Conservation (phyloP, 2,329 filamentous ascomycete genomes). For the Penicillium sp. region DNA sequence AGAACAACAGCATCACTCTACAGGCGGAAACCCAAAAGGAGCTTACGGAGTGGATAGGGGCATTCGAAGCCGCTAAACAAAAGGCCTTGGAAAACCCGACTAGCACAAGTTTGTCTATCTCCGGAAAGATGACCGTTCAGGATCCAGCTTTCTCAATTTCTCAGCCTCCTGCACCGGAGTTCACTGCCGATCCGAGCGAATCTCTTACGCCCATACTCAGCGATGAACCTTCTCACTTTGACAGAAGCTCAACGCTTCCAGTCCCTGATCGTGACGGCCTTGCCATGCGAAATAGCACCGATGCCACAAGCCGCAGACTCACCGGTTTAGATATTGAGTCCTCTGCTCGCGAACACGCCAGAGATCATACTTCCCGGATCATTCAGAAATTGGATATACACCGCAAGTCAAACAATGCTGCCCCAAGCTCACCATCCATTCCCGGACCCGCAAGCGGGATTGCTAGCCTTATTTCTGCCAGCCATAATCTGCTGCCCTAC, state of each 20-base stretch:
- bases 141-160: slow-evolving; percentile 87
- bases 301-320: slow-evolving; percentile 52
- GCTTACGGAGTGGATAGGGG: slow-evolving; percentile 88
- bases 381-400: slow-evolving; percentile 91
- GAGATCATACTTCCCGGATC: slow-evolving; percentile 78
- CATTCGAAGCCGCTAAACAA: slow-evolving; percentile 91
- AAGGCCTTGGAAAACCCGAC: slow-evolving; percentile 73
- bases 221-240: slow-evolving; percentile 51
- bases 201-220: slow-evolving; percentile 52
- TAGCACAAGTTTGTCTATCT: slow-evolving; percentile 44
- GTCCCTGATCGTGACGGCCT: slow-evolving; percentile 58
- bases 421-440: slow-evolving; percentile 41
- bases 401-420: slow-evolving; percentile 63
- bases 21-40: slow-evolving; percentile 90
- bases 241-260: slow-evolving; percentile 60
- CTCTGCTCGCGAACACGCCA: slow-evolving; percentile 61
- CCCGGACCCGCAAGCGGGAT: slow-evolving; percentile 58
- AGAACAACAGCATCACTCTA: slow-evolving; percentile 79
- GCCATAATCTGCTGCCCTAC: slow-evolving; percentile 69
- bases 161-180: slow-evolving; percentile 79
- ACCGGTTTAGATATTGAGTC: slow-evolving; percentile 54
- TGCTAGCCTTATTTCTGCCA: slow-evolving; percentile 77
- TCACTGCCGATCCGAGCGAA: slow-evolving; percentile 73
- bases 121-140: slow-evolving; percentile 41
- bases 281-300: slow-evolving; percentile 62